Percentiles rank a stretch among this genome's conserved stretches.
Evolutionary conservation across 371 early-diverging fungal species (phyloP).

Genomic region (Sporodiniella umbellata): DNA sequence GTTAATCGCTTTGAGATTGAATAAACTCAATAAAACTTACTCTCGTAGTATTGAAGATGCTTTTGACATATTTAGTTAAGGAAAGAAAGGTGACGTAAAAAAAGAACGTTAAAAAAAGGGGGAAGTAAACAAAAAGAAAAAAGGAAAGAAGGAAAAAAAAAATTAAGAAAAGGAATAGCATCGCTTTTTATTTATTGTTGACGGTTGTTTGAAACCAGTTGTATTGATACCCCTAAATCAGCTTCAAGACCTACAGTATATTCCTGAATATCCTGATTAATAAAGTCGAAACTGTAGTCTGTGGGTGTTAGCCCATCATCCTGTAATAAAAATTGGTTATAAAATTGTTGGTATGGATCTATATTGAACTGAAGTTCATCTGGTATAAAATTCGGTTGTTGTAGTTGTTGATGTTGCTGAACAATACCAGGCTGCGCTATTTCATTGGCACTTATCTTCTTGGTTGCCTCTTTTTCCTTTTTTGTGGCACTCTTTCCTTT

Average conservation of each 20-base stretch:
- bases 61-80: constrained; percentile 9
- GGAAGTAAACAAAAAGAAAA: constrained; percentile 2
- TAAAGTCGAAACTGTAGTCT: not conserved
- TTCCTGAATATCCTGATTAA: not conserved
- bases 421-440: no score
- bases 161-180: not conserved
- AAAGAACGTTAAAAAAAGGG: not conserved
- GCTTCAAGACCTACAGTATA: not conserved
- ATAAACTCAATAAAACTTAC: no score
- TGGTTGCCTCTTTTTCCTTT: not conserved
- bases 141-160: not conserved
- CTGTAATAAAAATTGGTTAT: not conserved
- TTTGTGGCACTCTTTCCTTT: not conserved
- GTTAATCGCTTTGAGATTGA: no score
- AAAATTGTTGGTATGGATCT: constrained; percentile 1
- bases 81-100: no score
- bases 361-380: not conserved
- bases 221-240: constrained; percentile 2
- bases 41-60: constrained; percentile 6
- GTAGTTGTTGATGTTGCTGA: no score
- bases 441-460: not conserved
- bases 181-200: constrained; percentile 1
- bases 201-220: not conserved
- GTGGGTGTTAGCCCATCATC: not conserved
- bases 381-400: constrained; percentile 4